A percentile compares a stretch with the other conserved stretches of the same genome.
These are phyloP conservation scores for Elongisporangium undulatum DNA, from an alignment of 352 stramenopile genomes.

Conservation along the genomic window DNA sequence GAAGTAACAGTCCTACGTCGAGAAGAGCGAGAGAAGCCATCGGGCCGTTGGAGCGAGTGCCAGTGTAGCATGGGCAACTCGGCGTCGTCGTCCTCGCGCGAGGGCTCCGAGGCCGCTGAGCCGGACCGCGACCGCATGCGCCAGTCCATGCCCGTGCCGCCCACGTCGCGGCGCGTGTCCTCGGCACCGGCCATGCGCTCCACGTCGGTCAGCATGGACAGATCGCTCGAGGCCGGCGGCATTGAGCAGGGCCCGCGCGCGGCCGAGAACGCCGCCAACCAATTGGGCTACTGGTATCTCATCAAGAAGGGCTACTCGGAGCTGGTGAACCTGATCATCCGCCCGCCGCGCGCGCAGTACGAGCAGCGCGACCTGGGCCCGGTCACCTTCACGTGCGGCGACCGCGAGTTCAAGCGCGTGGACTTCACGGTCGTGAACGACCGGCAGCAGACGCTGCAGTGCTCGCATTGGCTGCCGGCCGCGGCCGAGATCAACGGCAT, in stretches of 20 bases:
- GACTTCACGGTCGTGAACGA: constrained; percentile 90
- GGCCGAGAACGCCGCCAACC: constrained; percentile 66
- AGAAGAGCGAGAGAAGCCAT: neutral
- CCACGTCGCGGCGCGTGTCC: neutral
- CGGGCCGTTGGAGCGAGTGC: neutral
- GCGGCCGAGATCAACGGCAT: constrained; percentile 20
- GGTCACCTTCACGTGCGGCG: constrained; percentile 87
- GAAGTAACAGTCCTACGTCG: neutral
- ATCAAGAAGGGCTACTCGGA: constrained; percentile 92
- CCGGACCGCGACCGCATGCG: neutral
- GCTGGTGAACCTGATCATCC: constrained; percentile 97
- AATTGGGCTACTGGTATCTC: constrained; percentile 84
- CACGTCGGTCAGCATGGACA: constrained; percentile 1
- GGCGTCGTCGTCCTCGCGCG: neutral
- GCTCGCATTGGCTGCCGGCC: constrained; percentile 92
- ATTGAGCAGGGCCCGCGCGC: constrained; percentile 71
- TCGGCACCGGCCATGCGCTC: neutral
- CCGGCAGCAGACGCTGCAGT: constrained; percentile 86
- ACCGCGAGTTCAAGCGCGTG: constrained; percentile 77
- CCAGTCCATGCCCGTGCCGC: neutral
- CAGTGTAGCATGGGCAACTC: neutral
- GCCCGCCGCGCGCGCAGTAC: constrained; percentile 93
- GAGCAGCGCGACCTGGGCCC: constrained; percentile 89
- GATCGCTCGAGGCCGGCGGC: constrained; percentile 40
- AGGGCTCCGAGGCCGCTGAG: neutral